Conservation (phyloP, 192 early-diverging fungal genomes). For the Coemansia sp. region DNA sequence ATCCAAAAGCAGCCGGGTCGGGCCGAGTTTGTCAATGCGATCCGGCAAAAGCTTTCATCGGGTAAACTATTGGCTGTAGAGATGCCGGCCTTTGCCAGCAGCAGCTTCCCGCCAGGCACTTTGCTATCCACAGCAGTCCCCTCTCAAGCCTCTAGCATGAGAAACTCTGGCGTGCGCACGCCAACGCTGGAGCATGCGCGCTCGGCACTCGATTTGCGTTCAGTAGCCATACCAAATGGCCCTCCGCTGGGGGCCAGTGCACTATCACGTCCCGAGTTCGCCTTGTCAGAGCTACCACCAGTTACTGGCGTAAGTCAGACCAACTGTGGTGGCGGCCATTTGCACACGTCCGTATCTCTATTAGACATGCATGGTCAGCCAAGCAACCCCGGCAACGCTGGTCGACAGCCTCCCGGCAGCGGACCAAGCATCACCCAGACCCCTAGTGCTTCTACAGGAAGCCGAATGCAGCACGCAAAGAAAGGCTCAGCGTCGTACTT, state of each 20-base stretch:
- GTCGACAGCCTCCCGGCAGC: neutral
- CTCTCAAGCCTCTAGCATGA: conserved; percentile 34
- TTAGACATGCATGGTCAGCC: conserved; percentile 3
- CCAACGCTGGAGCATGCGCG: conserved; percentile 23
- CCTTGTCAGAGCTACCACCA: neutral
- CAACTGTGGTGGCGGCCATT: neutral
- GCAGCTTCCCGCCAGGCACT: neutral
- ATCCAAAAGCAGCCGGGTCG: conserved; percentile 54
- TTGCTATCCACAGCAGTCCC: conserved; percentile 14
- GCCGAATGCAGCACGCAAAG: conserved; percentile 29
- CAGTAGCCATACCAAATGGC: neutral
- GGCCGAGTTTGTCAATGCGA: conserved; percentile 50
- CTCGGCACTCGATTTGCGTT: conserved; percentile 39
- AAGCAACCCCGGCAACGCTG: neutral
- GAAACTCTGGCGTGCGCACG: conserved; percentile 27
- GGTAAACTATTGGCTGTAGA: conserved; percentile 46
- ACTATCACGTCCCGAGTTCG: neutral
- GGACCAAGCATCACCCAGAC: neutral
- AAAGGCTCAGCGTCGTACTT: conserved; percentile 52
- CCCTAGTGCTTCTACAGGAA: neutral
- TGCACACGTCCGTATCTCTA: neutral
- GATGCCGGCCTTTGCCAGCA: conserved; percentile 29
- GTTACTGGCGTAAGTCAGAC: neutral
- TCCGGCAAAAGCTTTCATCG: conserved; percentile 45
- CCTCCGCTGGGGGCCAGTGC: neutral